These are phyloP conservation scores for Beauveria australis DNA, from an alignment of 2,329 filamentous ascomycete species.

Conservation along the genomic window DNA sequence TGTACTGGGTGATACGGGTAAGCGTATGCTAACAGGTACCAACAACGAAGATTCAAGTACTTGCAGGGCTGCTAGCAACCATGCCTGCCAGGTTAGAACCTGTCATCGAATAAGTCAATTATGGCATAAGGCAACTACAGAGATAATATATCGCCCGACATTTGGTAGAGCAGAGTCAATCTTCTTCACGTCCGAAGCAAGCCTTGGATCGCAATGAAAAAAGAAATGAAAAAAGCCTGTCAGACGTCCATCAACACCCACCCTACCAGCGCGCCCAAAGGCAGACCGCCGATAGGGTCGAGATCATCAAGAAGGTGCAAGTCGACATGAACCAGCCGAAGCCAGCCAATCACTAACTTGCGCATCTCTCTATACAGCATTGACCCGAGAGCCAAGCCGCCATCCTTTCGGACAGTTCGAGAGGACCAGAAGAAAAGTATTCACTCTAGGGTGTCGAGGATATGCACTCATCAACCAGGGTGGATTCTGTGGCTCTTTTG, in stretches of 20 bases:
- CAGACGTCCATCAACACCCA: constrained; percentile 86
- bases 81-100: too few species aligned
- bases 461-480: constrained; percentile 87
- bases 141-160: too few species aligned
- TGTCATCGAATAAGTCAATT: too few species aligned
- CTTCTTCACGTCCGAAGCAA: constrained; percentile 45
- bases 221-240: constrained; percentile 53
- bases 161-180: constrained; percentile 16
- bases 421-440: constrained; percentile 48
- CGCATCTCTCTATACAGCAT: constrained; percentile 62
- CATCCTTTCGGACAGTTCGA: constrained; percentile 54
- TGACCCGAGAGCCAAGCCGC: constrained; percentile 32
- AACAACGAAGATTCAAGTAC: too few species aligned
- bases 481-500: constrained; percentile 89
- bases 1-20: too few species aligned
- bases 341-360: constrained; percentile 33
- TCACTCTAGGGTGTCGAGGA: constrained; percentile 89
- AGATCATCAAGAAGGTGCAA: constrained; percentile 66
- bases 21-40: too few species aligned
- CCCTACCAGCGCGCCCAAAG: constrained; percentile 70
- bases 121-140: too few species aligned
- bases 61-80: too few species aligned
- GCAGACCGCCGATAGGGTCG: constrained; percentile 64
- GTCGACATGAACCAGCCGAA: constrained; percentile 8
- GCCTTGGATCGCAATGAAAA: constrained; percentile 48